Percentiles rank a stretch among this genome's conserved stretches.
Evolutionary conservation across 495 filamentous ascomycete species (phyloP).

Genomic region (Trichoderma reesei): DNA sequence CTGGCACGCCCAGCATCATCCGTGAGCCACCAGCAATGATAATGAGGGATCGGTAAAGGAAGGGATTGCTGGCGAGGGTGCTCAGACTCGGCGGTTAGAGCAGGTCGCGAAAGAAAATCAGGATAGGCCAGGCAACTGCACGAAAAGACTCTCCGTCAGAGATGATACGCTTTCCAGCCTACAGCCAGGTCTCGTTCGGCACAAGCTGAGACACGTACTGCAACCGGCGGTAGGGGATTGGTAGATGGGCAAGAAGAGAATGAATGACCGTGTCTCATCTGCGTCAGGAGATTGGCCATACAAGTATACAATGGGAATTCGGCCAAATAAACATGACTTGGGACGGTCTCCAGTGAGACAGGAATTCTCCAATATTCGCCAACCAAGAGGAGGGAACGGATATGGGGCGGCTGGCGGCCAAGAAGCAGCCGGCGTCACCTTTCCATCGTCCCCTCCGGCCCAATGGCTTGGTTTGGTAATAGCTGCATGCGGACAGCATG

Average conservation of each 20-base stretch:
- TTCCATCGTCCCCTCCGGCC: not conserved
- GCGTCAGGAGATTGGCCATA: not conserved
- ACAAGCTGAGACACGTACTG: not conserved
- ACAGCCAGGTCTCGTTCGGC: not conserved
- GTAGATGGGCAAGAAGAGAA: not conserved
- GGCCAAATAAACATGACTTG: not conserved
- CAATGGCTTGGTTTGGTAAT: not conserved
- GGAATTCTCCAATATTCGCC: not conserved
- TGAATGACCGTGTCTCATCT: not conserved
- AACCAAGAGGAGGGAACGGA: not conserved
- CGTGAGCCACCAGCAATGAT: too few relatives aligned
- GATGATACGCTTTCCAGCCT: not conserved
- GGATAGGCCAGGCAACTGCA: not conserved
- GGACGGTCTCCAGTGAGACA: not conserved
- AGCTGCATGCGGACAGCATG: not conserved
- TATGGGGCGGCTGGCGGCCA: not conserved
- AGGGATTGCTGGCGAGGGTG: not conserved
- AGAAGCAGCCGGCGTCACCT: not conserved
- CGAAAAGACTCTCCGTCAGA: not conserved
- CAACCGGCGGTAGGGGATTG: not conserved
- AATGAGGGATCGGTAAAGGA: not conserved
- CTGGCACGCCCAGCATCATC: not conserved
- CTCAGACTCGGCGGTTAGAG: not conserved
- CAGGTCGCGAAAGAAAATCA: not conserved
- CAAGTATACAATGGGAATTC: not conserved